Evolutionary conservation across 2,329 filamentous ascomycete species (phyloP), one percentile per base, ranked within the genome.

Genomic region (Neonectria magnoliae): DNA sequence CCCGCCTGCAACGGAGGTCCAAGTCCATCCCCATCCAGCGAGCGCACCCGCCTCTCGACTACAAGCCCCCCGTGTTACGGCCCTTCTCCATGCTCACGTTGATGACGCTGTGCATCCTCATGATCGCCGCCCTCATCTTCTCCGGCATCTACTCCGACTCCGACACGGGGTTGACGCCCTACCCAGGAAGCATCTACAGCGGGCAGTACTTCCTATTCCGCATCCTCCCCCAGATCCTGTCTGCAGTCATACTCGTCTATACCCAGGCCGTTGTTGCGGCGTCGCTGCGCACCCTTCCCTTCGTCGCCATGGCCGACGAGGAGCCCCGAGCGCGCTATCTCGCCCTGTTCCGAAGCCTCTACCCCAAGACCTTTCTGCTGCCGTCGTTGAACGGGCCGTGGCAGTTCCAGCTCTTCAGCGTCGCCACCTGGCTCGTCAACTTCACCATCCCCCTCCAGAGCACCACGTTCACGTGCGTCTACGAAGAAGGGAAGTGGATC

Each of bases 361-460:
- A 93, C 60, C 91, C 92, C 1, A 88, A 86, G 65, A 84, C 91
- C 6, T 93, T 95, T 74, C 81, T 88, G 9, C 86, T 89, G 73
- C 87, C 87, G 2, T 81, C 83, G 13, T 72, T 87, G n/a, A 75
- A 78, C 16, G 91, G 92, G 1, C 88, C 92, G 29, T 86, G 87
- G 73, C 81, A 91, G 13, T 82, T 95, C 38, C 90, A 91, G 69
- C 75, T 88, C 36, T 90, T 89, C 57, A 88, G 90, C 58, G 74
- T 92, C 36, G 82, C 90, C 4, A 89, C 93, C 29, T 98, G 94
- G 93, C 80, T 96, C 22, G 85, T 89, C 29, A 88, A 92, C 70
- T 92, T 96, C 72, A 91, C 92, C 6, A 87, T 98, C 42, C 95
- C 94, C 1, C 85, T 98, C 18, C 88, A 94, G 67, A 93, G 92